A percentile compares a stretch with the other conserved stretches of the same genome.
phyloP scores from a whole-genome alignment of 441 rosid genomes.

The Adansonia gregorii region DNA sequence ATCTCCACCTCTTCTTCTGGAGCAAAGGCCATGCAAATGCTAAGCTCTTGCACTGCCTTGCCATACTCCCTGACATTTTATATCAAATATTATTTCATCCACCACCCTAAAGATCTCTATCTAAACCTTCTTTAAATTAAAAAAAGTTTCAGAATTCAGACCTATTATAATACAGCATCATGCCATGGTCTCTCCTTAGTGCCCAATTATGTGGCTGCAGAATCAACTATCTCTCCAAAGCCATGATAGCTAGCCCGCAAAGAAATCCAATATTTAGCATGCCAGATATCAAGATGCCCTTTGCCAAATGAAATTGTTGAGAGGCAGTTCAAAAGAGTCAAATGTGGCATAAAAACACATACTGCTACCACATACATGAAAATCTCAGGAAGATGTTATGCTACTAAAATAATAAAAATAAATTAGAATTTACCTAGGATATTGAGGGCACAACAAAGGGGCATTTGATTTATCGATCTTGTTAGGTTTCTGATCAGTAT shows the following conservation, averaged over 20 bases:
- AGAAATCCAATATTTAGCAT: constrained; percentile 22
- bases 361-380: not conserved
- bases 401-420: not conserved
- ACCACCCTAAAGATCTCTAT: not conserved
- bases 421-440: constrained; percentile 58
- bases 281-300: not conserved
- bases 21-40: constrained; percentile 89
- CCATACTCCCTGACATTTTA: constrained; percentile 58
- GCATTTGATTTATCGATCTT: constrained; percentile 40
- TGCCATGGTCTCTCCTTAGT: constrained; percentile 79
- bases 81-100: constrained; percentile 6
- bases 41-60: constrained; percentile 84
- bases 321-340: constrained; percentile 1
- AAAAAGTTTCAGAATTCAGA: constrained; percentile 23
- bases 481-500: constrained; percentile 44
- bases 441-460: constrained; percentile 70
- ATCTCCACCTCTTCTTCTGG: constrained; percentile 68
- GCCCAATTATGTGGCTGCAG: constrained; percentile 85
- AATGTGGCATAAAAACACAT: constrained; percentile 14
- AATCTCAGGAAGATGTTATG: constrained; percentile 3
- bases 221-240: constrained; percentile 76
- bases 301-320: not conserved
- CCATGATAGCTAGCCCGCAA: constrained; percentile 77
- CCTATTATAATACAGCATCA: constrained; percentile 83
- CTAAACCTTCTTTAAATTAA: not conserved